Percentiles rank a stretch among this genome's conserved stretches.
Conservation (phyloP, 2,329 filamentous ascomycete species). For the Fusarium goolgardi region DNA sequence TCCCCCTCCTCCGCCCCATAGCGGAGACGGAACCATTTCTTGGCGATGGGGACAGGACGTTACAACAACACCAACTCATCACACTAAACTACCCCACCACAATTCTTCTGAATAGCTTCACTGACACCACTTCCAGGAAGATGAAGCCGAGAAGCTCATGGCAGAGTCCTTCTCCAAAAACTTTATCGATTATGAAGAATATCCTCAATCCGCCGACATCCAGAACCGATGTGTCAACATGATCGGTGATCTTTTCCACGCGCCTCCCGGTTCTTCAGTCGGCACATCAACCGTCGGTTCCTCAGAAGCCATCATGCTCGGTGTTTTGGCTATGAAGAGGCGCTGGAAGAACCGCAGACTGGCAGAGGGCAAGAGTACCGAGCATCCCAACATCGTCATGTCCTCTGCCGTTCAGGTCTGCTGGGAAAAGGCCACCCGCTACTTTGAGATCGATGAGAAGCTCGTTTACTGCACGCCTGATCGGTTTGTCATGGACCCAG, state of each 20-base stretch:
- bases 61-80: background rate
- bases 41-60: conserved; percentile 25
- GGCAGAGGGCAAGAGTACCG: conserved; percentile 82
- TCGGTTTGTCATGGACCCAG: conserved; percentile 72
- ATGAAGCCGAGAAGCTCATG: conserved; percentile 97
- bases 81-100: conserved; percentile 13
- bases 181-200: conserved; percentile 92
- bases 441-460: conserved; percentile 94
- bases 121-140: conserved; percentile 68
- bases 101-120: conserved; percentile 26
- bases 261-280: conserved; percentile 76
- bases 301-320: conserved; percentile 89
- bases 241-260: conserved; percentile 91
- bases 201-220: conserved; percentile 82
- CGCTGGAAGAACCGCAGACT: conserved; percentile 89
- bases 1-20: background rate
- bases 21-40: conserved; percentile 27
- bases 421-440: conserved; percentile 92
- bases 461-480: conserved; percentile 73
- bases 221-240: conserved; percentile 93
- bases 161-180: conserved; percentile 91
- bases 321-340: conserved; percentile 92
- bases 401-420: conserved; percentile 95
- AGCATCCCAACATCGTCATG: conserved; percentile 93
- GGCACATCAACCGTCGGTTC: conserved; percentile 91